A percentile compares a stretch with the other conserved stretches of the same genome.
Evolutionary conservation across 768 basidiomycete species (phyloP).

Genomic region (Xerocomus potaroensis): DNA sequence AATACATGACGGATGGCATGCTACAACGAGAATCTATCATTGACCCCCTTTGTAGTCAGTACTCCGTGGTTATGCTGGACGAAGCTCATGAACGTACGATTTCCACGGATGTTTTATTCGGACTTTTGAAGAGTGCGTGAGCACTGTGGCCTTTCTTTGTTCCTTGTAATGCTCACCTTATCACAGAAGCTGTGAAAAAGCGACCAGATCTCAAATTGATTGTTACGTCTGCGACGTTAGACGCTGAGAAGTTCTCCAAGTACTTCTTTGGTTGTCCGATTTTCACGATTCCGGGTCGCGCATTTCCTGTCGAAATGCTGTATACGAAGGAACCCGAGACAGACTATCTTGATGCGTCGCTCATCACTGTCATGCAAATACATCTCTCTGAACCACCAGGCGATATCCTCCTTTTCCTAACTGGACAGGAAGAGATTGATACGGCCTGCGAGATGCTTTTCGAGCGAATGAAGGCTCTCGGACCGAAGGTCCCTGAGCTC

Average conservation of each 20-base stretch:
- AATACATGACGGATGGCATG: slow-evolving; percentile 99
- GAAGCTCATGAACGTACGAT: slow-evolving; percentile 99
- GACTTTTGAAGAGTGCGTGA: slow-evolving; percentile 67
- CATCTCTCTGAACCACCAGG: slow-evolving; percentile 97
- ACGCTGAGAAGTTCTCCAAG: slow-evolving; percentile 98
- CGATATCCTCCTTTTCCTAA: slow-evolving; percentile 94
- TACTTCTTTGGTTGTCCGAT: slow-evolving; percentile 99
- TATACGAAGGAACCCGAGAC: slow-evolving; percentile 98
- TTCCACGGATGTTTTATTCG: slow-evolving; percentile 97
- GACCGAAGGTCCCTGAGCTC: slow-evolving; percentile 97
- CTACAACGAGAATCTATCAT: slow-evolving; percentile 94
- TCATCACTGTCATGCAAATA: slow-evolving; percentile 99
- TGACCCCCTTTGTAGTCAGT: slow-evolving; percentile 88
- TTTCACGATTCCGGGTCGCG: slow-evolving; percentile 99
- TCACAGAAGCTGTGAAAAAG: slow-evolving; percentile 86
- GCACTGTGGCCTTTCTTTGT: background rate
- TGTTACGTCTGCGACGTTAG: slow-evolving; percentile 97
- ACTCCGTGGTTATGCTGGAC: slow-evolving; percentile 96
- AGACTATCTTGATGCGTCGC: slow-evolving; percentile 96
- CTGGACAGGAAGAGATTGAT: slow-evolving; percentile 98
- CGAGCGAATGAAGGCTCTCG: slow-evolving; percentile 98
- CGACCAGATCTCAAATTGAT: slow-evolving; percentile 96
- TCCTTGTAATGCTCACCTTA: slow-evolving; percentile 13
- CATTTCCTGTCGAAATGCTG: slow-evolving; percentile 97
- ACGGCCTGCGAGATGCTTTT: slow-evolving; percentile 95